Evolutionary conservation across 1,284 basidiomycete genomes (phyloP).

Genomic region (Cutaneotrichosporon sp.): DNA sequence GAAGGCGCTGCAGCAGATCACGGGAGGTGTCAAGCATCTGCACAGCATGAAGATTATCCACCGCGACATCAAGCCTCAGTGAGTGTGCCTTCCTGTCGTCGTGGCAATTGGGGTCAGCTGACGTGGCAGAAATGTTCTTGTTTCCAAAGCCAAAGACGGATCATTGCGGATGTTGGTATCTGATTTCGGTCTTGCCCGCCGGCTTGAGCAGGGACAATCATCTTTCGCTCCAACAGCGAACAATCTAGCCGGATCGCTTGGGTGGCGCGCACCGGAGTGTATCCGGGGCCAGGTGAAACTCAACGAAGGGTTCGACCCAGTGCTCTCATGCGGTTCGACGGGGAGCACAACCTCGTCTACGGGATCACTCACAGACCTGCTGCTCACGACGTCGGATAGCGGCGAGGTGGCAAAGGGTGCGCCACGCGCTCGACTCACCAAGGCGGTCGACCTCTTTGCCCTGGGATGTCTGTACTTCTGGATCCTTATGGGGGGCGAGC

Average conservation of each 20-base stretch:
- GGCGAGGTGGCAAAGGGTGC: constrained; percentile 17
- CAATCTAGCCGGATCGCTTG: constrained; percentile 73
- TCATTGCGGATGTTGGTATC: constrained; percentile 83
- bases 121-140: constrained; percentile 68
- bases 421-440: constrained; percentile 60
- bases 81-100: constrained; percentile 20
- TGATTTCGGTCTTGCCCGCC: constrained; percentile 90
- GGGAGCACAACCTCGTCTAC: constrained; percentile 27
- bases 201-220: constrained; percentile 85
- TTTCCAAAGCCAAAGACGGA: constrained; percentile 66
- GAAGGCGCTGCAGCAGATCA: constrained; percentile 79
- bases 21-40: constrained; percentile 80
- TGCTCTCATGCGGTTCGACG: constrained; percentile 52
- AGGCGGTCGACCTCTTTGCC: constrained; percentile 90
- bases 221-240: constrained; percentile 79
- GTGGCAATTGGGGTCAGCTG: constrained; percentile 2
- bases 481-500: constrained; percentile 75
- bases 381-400: constrained; percentile 5
- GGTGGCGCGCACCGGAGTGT: constrained; percentile 93
- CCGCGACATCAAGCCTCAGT: constrained; percentile 94
- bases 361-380: constrained; percentile 21
- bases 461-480: constrained; percentile 91
- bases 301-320: constrained; percentile 65
- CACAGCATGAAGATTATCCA: constrained; percentile 95
- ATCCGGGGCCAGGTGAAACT: constrained; percentile 83